Evolutionary conservation across 163 green algal species (phyloP).

Genomic region (Smithsoniella earleae): DNA sequence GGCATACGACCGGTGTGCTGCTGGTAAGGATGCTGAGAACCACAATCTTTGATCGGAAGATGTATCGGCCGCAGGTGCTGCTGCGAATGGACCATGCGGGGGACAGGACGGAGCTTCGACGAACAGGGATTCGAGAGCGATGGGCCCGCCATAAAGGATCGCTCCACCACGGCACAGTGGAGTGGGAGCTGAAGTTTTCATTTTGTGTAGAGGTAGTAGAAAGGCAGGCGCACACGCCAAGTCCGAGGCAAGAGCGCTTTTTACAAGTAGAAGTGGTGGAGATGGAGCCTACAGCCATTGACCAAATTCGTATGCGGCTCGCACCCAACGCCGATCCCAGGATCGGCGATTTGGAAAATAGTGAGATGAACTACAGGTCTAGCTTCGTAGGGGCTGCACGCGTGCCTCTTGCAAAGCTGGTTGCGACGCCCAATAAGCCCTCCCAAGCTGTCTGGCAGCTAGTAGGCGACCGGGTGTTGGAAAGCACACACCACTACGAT

Average conservation of each 20-base stretch:
- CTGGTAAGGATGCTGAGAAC: constrained; percentile 7
- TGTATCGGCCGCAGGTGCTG: constrained; percentile 27
- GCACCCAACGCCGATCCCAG: background rate
- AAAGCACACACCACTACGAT: background rate
- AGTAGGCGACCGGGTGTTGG: background rate
- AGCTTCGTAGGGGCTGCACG: background rate
- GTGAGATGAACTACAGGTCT: too few species aligned
- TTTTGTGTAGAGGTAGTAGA: constrained; percentile 21
- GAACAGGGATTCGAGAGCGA: constrained; percentile 13
- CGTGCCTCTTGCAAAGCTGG: constrained; percentile 14
- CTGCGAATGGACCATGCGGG: constrained; percentile 21
- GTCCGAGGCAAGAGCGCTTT: background rate
- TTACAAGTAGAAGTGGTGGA: constrained; percentile 23
- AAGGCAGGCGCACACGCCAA: background rate
- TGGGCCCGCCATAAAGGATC: background rate
- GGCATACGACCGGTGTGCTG: background rate
- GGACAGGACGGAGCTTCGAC: background rate
- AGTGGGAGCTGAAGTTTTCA: constrained; percentile 20
- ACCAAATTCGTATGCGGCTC: background rate
- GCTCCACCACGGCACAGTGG: constrained; percentile 18
- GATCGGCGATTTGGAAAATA: background rate
- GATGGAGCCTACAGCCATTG: background rate
- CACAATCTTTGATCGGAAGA: constrained; percentile 4
- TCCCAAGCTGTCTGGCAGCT: constrained; percentile 19
- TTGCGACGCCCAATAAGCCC: background rate